A percentile compares a stretch with the other conserved stretches of the same genome.
These are phyloP conservation scores for Cymbopogon flexuosus DNA, from an alignment of 202 grass and related monocot species.

Conservation along the genomic window DNA sequence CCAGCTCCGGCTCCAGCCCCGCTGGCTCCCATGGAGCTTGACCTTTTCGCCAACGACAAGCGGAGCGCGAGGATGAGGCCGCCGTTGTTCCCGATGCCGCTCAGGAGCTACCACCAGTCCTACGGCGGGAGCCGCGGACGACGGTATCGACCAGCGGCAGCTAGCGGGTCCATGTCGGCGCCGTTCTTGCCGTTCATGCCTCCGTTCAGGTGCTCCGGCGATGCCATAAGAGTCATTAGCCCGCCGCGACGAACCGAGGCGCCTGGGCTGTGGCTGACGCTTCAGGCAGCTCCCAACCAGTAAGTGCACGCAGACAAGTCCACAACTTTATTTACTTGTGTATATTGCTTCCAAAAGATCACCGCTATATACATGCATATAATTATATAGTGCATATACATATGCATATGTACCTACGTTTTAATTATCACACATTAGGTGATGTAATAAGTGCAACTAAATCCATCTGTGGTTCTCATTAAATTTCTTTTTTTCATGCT, in stretches of 20 bases:
- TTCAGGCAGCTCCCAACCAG: slow-evolving; percentile 60
- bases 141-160: not conserved
- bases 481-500: not conserved
- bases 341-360: not conserved
- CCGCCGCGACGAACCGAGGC: slow-evolving; percentile 47
- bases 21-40: slow-evolving; percentile 13
- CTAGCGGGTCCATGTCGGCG: slow-evolving; percentile 17
- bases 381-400: not conserved
- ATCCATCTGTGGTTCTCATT: not conserved
- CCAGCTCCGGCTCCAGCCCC: not conserved
- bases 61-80: slow-evolving; percentile 16
- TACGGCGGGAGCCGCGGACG: slow-evolving; percentile 24
- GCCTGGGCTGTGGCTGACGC: slow-evolving; percentile 61
- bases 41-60: slow-evolving; percentile 35
- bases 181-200: slow-evolving; percentile 32
- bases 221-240: slow-evolving; percentile 49
- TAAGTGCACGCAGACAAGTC: slow-evolving; percentile 30
- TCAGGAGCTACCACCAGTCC: slow-evolving; percentile 36
- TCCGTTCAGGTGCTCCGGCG: slow-evolving; percentile 38
- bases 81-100: slow-evolving; percentile 41
- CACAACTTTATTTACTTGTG: not conserved
- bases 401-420: not conserved
- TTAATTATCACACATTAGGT: not conserved
- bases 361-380: not conserved
- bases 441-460: not conserved